Conservation (phyloP, 345 rosid species). For the Ricinus communis region DNA sequence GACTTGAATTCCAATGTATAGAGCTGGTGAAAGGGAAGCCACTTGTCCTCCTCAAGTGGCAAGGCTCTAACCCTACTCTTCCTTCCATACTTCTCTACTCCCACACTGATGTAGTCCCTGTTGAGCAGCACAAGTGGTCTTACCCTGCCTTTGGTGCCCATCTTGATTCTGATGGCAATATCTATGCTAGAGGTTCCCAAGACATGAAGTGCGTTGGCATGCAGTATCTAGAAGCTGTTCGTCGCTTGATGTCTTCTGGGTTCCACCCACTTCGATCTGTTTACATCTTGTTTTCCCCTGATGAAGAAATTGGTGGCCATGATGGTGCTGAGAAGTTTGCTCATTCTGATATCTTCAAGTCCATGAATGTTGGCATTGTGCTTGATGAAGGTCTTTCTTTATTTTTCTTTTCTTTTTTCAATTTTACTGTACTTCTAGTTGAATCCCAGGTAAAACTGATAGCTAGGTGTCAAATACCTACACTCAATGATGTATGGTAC, state of each 20-base stretch:
- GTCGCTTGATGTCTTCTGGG: conserved; percentile 58
- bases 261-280: conserved; percentile 68
- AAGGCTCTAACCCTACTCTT: conserved; percentile 58
- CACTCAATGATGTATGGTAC: too few relatives aligned
- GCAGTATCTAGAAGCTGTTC: conserved; percentile 91
- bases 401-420: too few relatives aligned
- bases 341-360: conserved; percentile 53
- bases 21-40: conserved; percentile 73
- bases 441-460: too few relatives aligned
- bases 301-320: conserved; percentile 94
- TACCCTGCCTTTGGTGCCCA: conserved; percentile 75
- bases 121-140: conserved; percentile 72
- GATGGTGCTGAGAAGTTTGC: conserved; percentile 82
- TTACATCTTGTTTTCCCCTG: conserved; percentile 77
- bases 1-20: conserved; percentile 54
- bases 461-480: too few relatives aligned
- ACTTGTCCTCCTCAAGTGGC: conserved; percentile 70
- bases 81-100: conserved; percentile 85
- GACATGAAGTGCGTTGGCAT: conserved; percentile 98
- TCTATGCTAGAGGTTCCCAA: conserved; percentile 90
- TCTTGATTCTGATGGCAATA: conserved; percentile 64
- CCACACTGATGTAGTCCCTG: conserved; percentile 95
- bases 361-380: conserved; percentile 67
- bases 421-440: too few relatives aligned
- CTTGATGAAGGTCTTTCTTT: conserved; percentile 92